Conservation (phyloP, 108 stramenopile genomes). For the Cyclotella kingstonii region DNA sequence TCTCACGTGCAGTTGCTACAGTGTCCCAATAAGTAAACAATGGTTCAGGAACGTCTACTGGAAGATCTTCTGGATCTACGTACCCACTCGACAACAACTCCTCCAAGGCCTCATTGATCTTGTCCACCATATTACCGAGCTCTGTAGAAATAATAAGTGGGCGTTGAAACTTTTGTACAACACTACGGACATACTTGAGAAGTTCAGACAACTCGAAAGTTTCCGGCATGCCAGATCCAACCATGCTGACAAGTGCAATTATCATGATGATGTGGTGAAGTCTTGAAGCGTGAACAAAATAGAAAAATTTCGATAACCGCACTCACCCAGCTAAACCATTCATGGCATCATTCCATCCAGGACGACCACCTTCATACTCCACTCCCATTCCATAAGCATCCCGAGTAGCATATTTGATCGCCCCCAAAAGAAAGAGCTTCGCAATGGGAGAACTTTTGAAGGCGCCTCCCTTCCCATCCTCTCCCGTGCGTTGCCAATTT, state of each 20-base stretch:
- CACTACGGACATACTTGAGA: slow-evolving; percentile 73
- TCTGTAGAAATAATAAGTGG: slow-evolving; percentile 70
- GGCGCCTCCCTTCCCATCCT: slow-evolving; percentile 52
- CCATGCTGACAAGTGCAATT: slow-evolving; percentile 40
- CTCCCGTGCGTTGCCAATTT: slow-evolving; percentile 78
- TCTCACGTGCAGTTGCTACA: slow-evolving; percentile 84
- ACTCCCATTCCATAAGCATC: slow-evolving; percentile 96
- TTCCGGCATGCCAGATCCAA: slow-evolving; percentile 91
- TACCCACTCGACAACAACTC: slow-evolving; percentile 68
- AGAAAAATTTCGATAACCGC: not conserved
- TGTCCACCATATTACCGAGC: slow-evolving; percentile 68
- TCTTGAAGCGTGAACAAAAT: not conserved
- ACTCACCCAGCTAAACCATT: slow-evolving; percentile 88
- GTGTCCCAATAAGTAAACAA: slow-evolving; percentile 92
- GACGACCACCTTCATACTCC: slow-evolving; percentile 95
- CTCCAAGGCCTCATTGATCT: slow-evolving; percentile 71
- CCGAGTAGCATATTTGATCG: slow-evolving; percentile 91
- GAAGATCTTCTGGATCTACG: slow-evolving; percentile 63
- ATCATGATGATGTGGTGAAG: slow-evolving; percentile 2
- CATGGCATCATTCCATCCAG: slow-evolving; percentile 98
- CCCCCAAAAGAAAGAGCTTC: slow-evolving; percentile 83
- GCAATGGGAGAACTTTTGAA: slow-evolving; percentile 71
- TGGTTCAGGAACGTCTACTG: slow-evolving; percentile 65
- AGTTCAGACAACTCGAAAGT: slow-evolving; percentile 88
- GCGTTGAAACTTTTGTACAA: slow-evolving; percentile 72